These are phyloP conservation scores for Scutellaria galericulata DNA, from an alignment of 257 asterid genomes.

Conservation along the genomic window DNA sequence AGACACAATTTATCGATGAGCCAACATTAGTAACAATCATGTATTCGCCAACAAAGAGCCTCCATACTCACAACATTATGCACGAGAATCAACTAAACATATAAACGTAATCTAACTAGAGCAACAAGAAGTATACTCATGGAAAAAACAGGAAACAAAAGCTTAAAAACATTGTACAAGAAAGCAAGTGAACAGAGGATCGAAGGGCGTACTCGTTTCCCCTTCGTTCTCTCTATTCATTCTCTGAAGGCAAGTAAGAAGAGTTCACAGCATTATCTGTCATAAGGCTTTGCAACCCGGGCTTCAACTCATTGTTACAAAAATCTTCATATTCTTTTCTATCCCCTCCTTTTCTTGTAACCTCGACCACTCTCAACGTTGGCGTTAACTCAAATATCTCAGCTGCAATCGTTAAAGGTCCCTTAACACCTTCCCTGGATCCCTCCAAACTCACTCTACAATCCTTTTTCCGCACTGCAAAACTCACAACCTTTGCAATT, in stretches of 20 bases:
- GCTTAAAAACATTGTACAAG: background rate
- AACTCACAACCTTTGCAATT: constrained; percentile 82
- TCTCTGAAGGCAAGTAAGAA: constrained; percentile 67
- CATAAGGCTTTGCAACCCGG: constrained; percentile 68
- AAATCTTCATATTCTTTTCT: constrained; percentile 74
- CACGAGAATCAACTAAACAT: no score
- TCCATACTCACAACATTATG: no score
- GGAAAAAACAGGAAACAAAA: background rate
- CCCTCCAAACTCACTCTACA: constrained; percentile 88
- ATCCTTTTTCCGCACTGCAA: constrained; percentile 88
- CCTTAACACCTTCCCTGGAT: constrained; percentile 78
- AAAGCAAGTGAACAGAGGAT: constrained; percentile 16
- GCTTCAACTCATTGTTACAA: constrained; percentile 72
- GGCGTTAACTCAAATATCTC: constrained; percentile 94
- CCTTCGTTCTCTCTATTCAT: constrained; percentile 52
- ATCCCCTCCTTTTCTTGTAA: constrained; percentile 88
- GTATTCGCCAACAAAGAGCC: constrained; percentile 17
- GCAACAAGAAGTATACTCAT: constrained; percentile 15
- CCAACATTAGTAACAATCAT: constrained; percentile 33
- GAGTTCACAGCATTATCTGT: constrained; percentile 42
- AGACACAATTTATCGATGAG: constrained; percentile 15
- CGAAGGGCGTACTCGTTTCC: constrained; percentile 44
- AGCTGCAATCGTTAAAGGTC: constrained; percentile 87
- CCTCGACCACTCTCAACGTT: constrained; percentile 82
- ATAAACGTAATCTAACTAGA: constrained; percentile 19